Base-by-base conservation (phyloP, 116 monocot species). In the Trichopus zeylanicus region DNA sequence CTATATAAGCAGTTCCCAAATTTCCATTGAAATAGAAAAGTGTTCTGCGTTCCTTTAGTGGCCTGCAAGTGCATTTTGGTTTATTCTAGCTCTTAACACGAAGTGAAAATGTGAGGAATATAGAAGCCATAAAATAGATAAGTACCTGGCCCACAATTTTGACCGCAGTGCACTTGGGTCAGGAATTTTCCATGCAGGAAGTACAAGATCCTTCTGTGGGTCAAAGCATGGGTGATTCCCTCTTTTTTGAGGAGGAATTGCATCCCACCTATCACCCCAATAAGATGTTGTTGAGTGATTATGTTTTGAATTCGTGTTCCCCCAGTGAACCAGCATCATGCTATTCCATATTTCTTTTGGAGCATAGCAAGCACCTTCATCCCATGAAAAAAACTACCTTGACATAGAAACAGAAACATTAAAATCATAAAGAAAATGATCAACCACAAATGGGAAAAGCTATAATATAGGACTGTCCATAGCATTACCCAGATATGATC, bases 311-410 rank as follows among this genome's bases (percentile, higher is more conserved):
- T n/a, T n/a, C n/a, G n/a, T n/a, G n/a, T n/a, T n/a, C n/a, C n/a
- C n/a, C n/a, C n/a, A n/a, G n/a, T n/a, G n/a, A n/a, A n/a, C n/a
- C n/a, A n/a, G n/a, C n/a, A 90, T 95, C 81, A 84, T 90, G 58
- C 95, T 86, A 62, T 86, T 78, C 89, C 90, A 86, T 31, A 95
- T 95, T 72, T 95, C 90, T 66, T 81, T 90, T 7, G 95, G 95
- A 67, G 90, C 95, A 78, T 75, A 90, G 76, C 95, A 95, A 47
- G 90, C 95, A 59, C 95, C 95, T 84, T 95, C 95, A 70, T 95
- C 95, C 90, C n/a, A n/a, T n/a, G n/a, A n/a, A n/a, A n/a, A n/a
- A n/a, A n/a, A n/a, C n/a, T n/a, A n/a, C n/a, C n/a, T n/a, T n/a
- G n/a, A n/a, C n/a, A n/a, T n/a, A n/a, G n/a, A n/a, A n/a, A n/a